phyloP scores from a whole-genome alignment of 1,284 basidiomycete species.

The Kwoniella shivajii region DNA sequence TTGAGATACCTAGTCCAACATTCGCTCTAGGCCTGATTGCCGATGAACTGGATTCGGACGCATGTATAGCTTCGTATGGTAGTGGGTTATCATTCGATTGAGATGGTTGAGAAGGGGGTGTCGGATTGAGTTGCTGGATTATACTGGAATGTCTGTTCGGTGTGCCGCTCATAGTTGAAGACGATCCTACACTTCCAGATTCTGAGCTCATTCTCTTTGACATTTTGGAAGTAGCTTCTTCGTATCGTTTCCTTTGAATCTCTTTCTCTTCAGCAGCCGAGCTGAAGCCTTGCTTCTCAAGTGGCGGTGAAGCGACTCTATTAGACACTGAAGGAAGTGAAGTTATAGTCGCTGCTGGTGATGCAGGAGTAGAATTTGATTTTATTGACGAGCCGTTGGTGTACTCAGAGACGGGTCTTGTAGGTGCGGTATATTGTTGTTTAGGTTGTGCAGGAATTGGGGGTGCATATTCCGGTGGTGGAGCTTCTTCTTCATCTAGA shows the following conservation, averaged over 20 bases:
- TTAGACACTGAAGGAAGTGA: neutral
- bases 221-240: conserved; percentile 27
- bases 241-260: conserved; percentile 35
- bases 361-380: conserved; percentile 7
- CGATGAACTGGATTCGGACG: neutral
- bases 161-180: neutral
- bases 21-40: too few species aligned
- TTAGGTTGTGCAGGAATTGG: conserved; percentile 16
- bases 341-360: neutral
- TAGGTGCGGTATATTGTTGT: conserved; percentile 20
- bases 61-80: neutral
- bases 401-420: conserved; percentile 20
- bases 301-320: conserved; percentile 6
- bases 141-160: conserved; percentile 10
- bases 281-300: conserved; percentile 12
- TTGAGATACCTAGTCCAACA: conserved; percentile 1
- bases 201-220: neutral
- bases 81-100: conserved; percentile 4
- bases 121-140: conserved; percentile 10
- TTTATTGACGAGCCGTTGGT: conserved; percentile 8
- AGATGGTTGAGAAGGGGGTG: conserved; percentile 4
- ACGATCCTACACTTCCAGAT: neutral
- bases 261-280: conserved; percentile 45
- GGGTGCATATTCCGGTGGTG: conserved; percentile 22
- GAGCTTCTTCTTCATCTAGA: conserved; percentile 6